These are phyloP conservation scores for Puccinia horiana DNA, from an alignment of 1,284 basidiomycete species.

Conservation along the genomic window DNA sequence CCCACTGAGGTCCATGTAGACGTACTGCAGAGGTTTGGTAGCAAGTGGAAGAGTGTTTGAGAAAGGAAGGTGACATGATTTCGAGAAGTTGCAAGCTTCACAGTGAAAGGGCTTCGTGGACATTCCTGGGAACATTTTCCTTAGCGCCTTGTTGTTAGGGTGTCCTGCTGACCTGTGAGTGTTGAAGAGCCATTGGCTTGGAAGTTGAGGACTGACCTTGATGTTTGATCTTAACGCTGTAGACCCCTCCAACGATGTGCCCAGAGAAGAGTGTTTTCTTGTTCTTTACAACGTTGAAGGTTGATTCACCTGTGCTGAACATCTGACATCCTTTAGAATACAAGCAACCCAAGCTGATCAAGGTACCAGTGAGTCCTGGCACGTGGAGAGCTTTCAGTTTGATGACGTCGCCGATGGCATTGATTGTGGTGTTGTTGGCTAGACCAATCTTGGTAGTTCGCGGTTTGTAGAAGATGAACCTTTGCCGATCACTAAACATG, in stretches of 20 bases:
- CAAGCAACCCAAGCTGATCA: neutral
- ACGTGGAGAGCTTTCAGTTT: neutral
- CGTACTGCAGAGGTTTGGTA: neutral
- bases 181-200: too few relatives aligned
- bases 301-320: too few relatives aligned
- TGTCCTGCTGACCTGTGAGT: neutral
- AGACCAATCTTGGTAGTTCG: too few relatives aligned
- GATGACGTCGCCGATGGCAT: too few relatives aligned
- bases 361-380: neutral
- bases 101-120: too few relatives aligned
- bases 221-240: neutral
- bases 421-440: too few relatives aligned
- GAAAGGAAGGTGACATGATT: neutral
- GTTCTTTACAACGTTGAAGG: neutral
- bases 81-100: too few relatives aligned
- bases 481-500: too few relatives aligned
- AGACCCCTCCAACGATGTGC: neutral
- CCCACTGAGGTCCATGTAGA: conserved; percentile 7
- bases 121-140: neutral
- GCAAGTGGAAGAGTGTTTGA: neutral
- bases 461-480: too few relatives aligned
- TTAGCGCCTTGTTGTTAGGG: neutral
- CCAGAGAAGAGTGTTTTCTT: too few relatives aligned
- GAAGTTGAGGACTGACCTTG: neutral
- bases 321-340: neutral